Evolutionary conservation across 2,329 filamentous ascomycete species (phyloP), one percentile per base, ranked within the genome.

Genomic region (Mollisia scopiformis): DNA sequence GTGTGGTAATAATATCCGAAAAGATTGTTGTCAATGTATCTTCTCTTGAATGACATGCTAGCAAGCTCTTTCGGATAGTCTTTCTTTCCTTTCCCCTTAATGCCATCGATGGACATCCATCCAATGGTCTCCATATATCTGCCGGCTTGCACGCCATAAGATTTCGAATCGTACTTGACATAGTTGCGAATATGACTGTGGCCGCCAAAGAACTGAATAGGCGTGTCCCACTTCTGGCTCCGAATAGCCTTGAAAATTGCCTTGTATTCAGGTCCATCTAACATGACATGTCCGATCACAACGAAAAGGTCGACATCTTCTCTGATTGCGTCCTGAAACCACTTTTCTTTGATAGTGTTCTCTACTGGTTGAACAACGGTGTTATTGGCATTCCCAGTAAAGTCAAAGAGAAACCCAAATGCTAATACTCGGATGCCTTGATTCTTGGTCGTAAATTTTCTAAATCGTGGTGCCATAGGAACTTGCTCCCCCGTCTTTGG

Each of bases 351-450:
- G 68, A 98, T 83, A 0, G 92, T 90, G 8, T 96, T 84, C 66
- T 90, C 86, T 2, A 97, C 93, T 0, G 84, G 85, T 68, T 92
- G 88, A 0, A 98, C 91, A 3, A 92, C 80, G 0, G 92, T 96
- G 74, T 98, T 98, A 74, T 97, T 95, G 58, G 90, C 89, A 74
- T 97, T 97, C 19, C 88, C 88, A 0, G 85, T 91, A 70, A 99
- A 99, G 77, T 99, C 88, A 75, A 97, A 99, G 3, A 99, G 79
- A 75, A 99, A 98, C 2, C 95, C 95, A 74, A 99, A 93, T 0
- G 94, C 91, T 52, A 96, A 80, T 60, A 99, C 86, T 16, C 89
- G 85, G 62, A 97, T 87, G 4, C 89, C 90, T 68, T 92, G 91
- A 67, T 96, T 92, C 80, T 93, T 93, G 6, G 95, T 99, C 59